These are phyloP conservation scores for Suillus ampliporus DNA, from an alignment of 768 basidiomycete genomes.

Conservation along the genomic window DNA sequence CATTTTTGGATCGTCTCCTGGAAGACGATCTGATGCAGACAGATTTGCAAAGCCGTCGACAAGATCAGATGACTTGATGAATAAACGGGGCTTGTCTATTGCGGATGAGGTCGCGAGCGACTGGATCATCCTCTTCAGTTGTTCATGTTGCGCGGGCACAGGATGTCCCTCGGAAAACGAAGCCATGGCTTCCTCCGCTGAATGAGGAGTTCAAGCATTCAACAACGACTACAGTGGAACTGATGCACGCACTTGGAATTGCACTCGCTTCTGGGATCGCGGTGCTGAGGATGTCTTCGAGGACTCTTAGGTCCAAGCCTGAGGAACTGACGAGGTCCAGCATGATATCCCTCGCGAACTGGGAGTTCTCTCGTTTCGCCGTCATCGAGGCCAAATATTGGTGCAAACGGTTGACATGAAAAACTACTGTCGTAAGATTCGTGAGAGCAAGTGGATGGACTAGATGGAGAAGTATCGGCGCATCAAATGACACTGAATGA, in stretches of 20 bases:
- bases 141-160: constrained; percentile 47
- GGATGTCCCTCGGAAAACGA: constrained; percentile 69
- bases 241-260: constrained; percentile 25
- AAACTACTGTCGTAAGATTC: constrained; percentile 54
- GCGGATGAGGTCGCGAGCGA: constrained; percentile 53
- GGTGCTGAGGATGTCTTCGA: constrained; percentile 56
- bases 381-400: constrained; percentile 55
- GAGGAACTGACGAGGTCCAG: constrained; percentile 68
- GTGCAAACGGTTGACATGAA: constrained; percentile 64
- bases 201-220: constrained; percentile 18
- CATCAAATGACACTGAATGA: constrained; percentile 29
- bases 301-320: constrained; percentile 60
- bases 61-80: constrained; percentile 76
- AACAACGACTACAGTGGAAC: not conserved
- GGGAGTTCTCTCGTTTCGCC: constrained; percentile 64
- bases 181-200: constrained; percentile 56
- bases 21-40: constrained; percentile 40
- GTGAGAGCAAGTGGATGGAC: constrained; percentile 65
- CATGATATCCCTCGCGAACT: constrained; percentile 66
- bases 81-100: constrained; percentile 70
- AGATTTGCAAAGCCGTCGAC: constrained; percentile 62
- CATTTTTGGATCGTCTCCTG: constrained; percentile 44
- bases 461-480: constrained; percentile 60
- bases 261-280: constrained; percentile 26
- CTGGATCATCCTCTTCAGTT: constrained; percentile 49